Conservation (phyloP, 371 early-diverging fungal genomes). For the Haplosporangium sp. region DNA sequence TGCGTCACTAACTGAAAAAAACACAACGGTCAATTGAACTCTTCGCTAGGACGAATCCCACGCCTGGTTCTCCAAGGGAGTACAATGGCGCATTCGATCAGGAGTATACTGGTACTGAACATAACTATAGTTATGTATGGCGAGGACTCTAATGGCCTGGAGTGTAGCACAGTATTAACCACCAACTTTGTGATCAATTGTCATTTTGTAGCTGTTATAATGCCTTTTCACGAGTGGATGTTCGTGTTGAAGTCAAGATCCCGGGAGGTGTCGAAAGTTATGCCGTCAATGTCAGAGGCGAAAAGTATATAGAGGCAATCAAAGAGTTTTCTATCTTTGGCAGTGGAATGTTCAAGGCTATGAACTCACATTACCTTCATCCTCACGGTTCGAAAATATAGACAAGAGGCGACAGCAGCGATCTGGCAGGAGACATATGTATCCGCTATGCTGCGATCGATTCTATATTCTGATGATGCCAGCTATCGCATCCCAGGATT, state of each 20-base stretch:
- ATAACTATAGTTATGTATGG: background rate
- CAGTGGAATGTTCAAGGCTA: too few relatives aligned
- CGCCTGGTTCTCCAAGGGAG: constrained; percentile 77
- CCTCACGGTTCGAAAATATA: background rate
- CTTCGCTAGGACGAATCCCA: constrained; percentile 69
- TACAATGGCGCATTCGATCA: constrained; percentile 77
- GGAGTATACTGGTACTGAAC: constrained; percentile 72
- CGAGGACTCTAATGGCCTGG: background rate
- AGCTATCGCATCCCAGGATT: constrained; percentile 88
- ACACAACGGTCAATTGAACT: background rate
- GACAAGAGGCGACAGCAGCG: constrained; percentile 75
- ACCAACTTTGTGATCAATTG: background rate
- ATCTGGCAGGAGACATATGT: constrained; percentile 94
- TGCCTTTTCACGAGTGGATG: constrained; percentile 95
- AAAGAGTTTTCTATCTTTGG: background rate
- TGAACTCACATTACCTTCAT: background rate
- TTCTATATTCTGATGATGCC: constrained; percentile 89
- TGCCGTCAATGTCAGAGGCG: constrained; percentile 83
- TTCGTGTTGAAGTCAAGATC: constrained; percentile 96
- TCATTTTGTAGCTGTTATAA: constrained; percentile 83
- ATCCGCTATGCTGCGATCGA: constrained; percentile 88
- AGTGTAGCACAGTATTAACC: background rate
- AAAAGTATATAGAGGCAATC: constrained; percentile 58
- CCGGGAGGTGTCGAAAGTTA: constrained; percentile 97
- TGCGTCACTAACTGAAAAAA: background rate